Percentiles rank a stretch among this genome's conserved stretches.
Conservation (phyloP, 148 eudicot genomes). For the Rhododendron griersonianum region DNA sequence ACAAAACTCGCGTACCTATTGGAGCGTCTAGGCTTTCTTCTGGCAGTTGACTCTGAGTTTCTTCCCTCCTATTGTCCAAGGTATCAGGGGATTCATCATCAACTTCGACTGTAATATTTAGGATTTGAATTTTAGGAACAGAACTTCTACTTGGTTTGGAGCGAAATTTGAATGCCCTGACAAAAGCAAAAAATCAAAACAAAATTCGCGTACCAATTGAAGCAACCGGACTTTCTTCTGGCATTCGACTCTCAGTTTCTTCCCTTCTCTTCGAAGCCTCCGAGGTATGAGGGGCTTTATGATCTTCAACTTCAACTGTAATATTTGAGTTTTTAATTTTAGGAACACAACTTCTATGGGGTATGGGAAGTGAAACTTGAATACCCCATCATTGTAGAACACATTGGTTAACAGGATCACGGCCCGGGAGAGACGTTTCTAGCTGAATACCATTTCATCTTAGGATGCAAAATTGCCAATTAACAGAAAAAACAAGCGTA, state of each 20-base stretch:
- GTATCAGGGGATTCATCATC: not conserved
- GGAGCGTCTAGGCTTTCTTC: not conserved
- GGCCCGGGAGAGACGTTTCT: too few relatives aligned
- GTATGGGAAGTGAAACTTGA: conserved; percentile 7
- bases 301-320: not conserved
- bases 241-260: not conserved
- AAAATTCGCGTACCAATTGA: not conserved
- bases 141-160: not conserved
- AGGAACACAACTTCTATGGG: not conserved
- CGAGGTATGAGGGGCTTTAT: not conserved
- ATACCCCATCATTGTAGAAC: not conserved
- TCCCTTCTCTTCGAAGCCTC: not conserved
- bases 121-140: not conserved
- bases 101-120: not conserved
- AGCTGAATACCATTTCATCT: too few relatives aligned
- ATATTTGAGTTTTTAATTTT: not conserved
- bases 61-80: not conserved
- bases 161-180: not conserved
- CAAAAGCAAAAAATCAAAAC: not conserved
- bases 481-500: not conserved
- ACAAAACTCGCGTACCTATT: not conserved
- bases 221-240: not conserved
- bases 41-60: not conserved
- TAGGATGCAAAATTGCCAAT: too few relatives aligned
- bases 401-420: too few relatives aligned